Evolutionary conservation across 2,329 filamentous ascomycete genomes (phyloP), one percentile per base, ranked within the genome.

Genomic region (Grosmannia penicillata): DNA sequence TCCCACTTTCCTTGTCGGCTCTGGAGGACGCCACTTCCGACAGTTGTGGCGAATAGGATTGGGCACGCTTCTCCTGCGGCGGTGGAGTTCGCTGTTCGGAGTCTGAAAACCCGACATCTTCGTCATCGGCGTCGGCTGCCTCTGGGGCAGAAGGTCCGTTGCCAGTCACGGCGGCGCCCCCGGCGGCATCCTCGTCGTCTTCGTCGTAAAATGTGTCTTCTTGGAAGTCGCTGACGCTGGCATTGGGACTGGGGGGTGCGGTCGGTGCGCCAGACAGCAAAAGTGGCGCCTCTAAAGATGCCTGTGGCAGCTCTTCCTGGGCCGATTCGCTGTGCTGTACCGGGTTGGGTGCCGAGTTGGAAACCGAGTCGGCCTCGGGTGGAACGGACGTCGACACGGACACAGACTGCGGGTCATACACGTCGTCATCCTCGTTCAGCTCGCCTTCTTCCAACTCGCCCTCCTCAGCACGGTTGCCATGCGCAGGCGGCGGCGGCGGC

Each of bases 361-460:
- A 38, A 7, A 24, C 18, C 9, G 22, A 51, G 3, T 47, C 49
- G 33, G 25, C 43, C 35, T 13, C 31, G 8, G 28, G 21, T 7
- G 38, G 33, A 17, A 11, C 24, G n/a, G n/a, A n/a, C n/a, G 24
- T 33, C 1, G 42, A 40, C 6, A 17, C 25, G 7, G 38, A 19
- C 8, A 22, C 27, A 4, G 48, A 49, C 33, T 47, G 48, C 9
- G 66, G 62, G 35, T 72, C 67, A 43, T 75, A 74, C 3, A 68
- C 49, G 47, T 75, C 68, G 36, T 79, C 84, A 14, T 81, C 82
- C 49, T 93, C 83, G 50, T 91, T 82, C 21, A 57, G 44, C 8
- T 51, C 47, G 21, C 39, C 41, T 5, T 39, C 37, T 7, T 42
- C 32, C 18, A 30, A 9, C 33, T 26, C 23, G 11, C 23, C 33